A percentile compares a stretch with the other conserved stretches of the same genome.
These are phyloP conservation scores for Candida labiduridarum DNA, from an alignment of 1,139 yeast species.

Conservation along the genomic window DNA sequence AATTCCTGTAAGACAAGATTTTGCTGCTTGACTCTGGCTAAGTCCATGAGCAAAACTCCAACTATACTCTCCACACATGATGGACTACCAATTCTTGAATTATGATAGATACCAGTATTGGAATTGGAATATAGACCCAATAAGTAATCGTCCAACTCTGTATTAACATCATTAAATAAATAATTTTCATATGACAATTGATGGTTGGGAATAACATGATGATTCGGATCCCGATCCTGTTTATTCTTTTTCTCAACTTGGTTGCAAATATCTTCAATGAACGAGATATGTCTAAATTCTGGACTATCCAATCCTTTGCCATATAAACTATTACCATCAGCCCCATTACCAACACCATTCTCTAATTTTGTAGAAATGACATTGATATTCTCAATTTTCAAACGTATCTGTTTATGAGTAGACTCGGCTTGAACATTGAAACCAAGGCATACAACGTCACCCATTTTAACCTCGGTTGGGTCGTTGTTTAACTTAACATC, in stretches of 20 bases:
- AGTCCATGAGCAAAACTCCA: slow-evolving; percentile 28
- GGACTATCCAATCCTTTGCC: slow-evolving; percentile 18
- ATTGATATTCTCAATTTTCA: slow-evolving; percentile 72
- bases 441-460: slow-evolving; percentile 85
- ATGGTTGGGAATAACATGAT: slow-evolving; percentile 6
- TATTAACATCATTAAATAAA: slow-evolving; percentile 75
- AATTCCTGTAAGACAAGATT: slow-evolving; percentile 33
- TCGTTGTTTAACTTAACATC: slow-evolving; percentile 68
- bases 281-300: slow-evolving; percentile 46
- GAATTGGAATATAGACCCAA: slow-evolving; percentile 57
- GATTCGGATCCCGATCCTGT: slow-evolving; percentile 6
- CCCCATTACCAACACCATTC: slow-evolving; percentile 20
- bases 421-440: slow-evolving; percentile 85
- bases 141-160: slow-evolving; percentile 61
- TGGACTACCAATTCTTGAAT: slow-evolving; percentile 60
- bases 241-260: slow-evolving; percentile 12
- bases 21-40: slow-evolving; percentile 42
- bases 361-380: slow-evolving; percentile 43
- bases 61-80: slow-evolving; percentile 49
- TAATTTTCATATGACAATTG: slow-evolving; percentile 61
- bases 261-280: slow-evolving; percentile 41
- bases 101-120: slow-evolving; percentile 64
- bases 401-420: slow-evolving; percentile 84
- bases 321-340: slow-evolving; percentile 2
- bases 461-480: slow-evolving; percentile 65